These are phyloP conservation scores for Pyrenula aspistea DNA, from an alignment of 495 filamentous ascomycete species.

Conservation along the genomic window DNA sequence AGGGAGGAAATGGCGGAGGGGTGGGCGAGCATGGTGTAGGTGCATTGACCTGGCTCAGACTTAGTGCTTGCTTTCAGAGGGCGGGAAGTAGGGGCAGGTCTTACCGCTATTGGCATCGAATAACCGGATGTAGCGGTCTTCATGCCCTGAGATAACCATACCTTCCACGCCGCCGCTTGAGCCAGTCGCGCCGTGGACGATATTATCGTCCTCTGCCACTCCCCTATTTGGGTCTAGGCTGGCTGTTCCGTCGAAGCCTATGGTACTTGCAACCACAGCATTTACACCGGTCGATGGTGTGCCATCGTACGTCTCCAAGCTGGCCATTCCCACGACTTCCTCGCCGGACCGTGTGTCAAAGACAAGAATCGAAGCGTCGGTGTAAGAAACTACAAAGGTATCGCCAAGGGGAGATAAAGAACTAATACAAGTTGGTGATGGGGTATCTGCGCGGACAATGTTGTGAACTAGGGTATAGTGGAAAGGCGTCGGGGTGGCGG, in stretches of 20 bases:
- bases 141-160: conserved; percentile 86
- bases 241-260: conserved; percentile 59
- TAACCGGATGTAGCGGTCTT: conserved; percentile 89
- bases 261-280: conserved; percentile 76
- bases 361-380: conserved; percentile 78
- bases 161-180: conserved; percentile 77
- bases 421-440: conserved; percentile 83
- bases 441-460: conserved; percentile 58
- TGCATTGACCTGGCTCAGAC: conserved; percentile 78
- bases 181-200: conserved; percentile 71
- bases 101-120: conserved; percentile 97
- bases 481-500: conserved; percentile 57
- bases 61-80: conserved; percentile 1
- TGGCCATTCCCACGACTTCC: conserved; percentile 84
- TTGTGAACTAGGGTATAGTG: conserved; percentile 67
- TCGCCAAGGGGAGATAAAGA: conserved; percentile 78
- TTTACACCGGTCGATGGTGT: conserved; percentile 78
- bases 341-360: conserved; percentile 89
- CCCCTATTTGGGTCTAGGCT: conserved; percentile 52
- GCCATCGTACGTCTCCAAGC: conserved; percentile 82
- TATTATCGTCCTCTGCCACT: conserved; percentile 50
- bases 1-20: conserved; percentile 83
- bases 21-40: conserved; percentile 96
- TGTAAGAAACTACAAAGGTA: conserved; percentile 84
- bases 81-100: conserved; percentile 18